Conservation (phyloP, 2,329 filamentous ascomycete genomes). For the Claviceps sp. region DNA sequence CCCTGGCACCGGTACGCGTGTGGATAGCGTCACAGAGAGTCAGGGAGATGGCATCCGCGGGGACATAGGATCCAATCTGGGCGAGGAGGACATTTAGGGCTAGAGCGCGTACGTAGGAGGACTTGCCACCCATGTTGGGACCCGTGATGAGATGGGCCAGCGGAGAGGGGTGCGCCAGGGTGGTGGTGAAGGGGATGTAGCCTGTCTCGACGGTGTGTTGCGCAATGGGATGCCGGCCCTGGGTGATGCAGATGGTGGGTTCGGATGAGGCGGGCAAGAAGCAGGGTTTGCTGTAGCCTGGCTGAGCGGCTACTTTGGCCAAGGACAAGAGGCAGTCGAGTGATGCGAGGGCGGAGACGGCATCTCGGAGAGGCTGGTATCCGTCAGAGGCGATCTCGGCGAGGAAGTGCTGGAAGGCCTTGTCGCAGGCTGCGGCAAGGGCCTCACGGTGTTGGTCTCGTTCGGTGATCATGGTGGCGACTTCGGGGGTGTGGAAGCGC, state of each 20-base stretch:
- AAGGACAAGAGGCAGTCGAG: slow-evolving; percentile 86
- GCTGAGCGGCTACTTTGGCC: slow-evolving; percentile 68
- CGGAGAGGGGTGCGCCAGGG: slow-evolving; percentile 50
- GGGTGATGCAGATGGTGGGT: slow-evolving; percentile 45
- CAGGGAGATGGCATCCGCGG: slow-evolving; percentile 58
- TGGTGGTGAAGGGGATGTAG: slow-evolving; percentile 84
- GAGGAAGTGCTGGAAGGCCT: slow-evolving; percentile 62
- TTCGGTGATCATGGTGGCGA: slow-evolving; percentile 69
- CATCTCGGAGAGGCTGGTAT: slow-evolving; percentile 83
- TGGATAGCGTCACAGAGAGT: slow-evolving; percentile 85
- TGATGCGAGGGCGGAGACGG: slow-evolving; percentile 70
- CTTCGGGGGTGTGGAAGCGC: slow-evolving; percentile 87
- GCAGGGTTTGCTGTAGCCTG: slow-evolving; percentile 72
- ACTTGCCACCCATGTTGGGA: slow-evolving; percentile 98
- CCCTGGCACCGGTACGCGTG: slow-evolving; percentile 89
- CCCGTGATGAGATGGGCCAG: slow-evolving; percentile 83
- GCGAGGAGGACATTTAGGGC: slow-evolving; percentile 88
- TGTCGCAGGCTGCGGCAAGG: slow-evolving; percentile 80
- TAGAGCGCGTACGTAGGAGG: slow-evolving; percentile 87
- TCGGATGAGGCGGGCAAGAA: slow-evolving; percentile 44
- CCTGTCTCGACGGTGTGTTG: slow-evolving; percentile 74
- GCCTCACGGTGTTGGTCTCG: slow-evolving; percentile 92
- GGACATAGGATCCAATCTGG: slow-evolving; percentile 89
- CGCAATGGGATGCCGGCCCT: slow-evolving; percentile 87
- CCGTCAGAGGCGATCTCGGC: slow-evolving; percentile 62